Evolutionary conservation across 225 moss, liverwort and hornwort genomes (phyloP).

Genomic region (Lunularia cruciata): DNA sequence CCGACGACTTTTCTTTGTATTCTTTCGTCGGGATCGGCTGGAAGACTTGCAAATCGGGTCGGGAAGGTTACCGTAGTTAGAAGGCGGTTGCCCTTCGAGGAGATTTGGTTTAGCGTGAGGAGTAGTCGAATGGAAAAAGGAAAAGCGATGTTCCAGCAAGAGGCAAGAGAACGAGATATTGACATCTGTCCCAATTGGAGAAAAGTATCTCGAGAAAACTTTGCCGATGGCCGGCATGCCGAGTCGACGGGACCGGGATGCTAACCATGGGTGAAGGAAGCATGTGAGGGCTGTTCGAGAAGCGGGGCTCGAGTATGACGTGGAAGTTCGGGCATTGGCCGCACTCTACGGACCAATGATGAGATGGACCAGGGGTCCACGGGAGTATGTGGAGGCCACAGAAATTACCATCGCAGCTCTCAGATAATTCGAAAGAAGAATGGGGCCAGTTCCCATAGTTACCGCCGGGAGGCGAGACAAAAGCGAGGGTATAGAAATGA

Average conservation of each 20-base stretch:
- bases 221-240: slow-evolving; percentile 11
- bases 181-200: not conserved
- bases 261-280: slow-evolving; percentile 3
- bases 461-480: not conserved
- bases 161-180: not conserved
- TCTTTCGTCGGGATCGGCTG: not conserved
- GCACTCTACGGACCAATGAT: slow-evolving; percentile 4
- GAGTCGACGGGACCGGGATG: not conserved
- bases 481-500: not conserved
- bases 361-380: not conserved
- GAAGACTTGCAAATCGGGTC: too few species aligned
- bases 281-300: not conserved
- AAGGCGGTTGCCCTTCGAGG: too few species aligned
- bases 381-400: not conserved
- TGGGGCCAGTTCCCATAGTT: not conserved
- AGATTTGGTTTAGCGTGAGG: too few species aligned
- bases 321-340: not conserved
- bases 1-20: not conserved
- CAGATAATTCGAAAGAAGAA: too few species aligned
- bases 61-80: too few species aligned
- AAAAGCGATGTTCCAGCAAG: too few species aligned
- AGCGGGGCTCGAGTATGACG: not conserved
- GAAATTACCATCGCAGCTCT: too few species aligned
- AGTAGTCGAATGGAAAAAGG: too few species aligned
- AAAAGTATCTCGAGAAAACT: not conserved